Base-by-base conservation (phyloP, 768 basidiomycete species). In the Lyophyllum decastes region DNA sequence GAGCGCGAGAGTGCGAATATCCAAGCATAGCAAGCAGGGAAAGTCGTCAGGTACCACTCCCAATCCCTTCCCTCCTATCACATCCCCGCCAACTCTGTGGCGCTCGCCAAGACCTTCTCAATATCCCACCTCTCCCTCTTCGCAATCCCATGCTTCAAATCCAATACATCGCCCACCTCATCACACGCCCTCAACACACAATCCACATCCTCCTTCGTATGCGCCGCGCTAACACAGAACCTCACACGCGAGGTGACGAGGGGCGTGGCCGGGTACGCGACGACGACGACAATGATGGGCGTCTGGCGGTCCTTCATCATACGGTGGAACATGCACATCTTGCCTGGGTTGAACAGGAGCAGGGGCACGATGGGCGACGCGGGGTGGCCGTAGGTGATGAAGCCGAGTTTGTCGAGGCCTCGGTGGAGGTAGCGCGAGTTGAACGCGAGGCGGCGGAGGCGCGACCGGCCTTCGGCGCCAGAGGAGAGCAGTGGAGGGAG, bases 161-260 rank as follows among this genome's bases (percentile, higher is more conserved):
- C 95, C 61, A 99, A 75, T 24, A 92, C 69, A 66, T 91, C 89
- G 25, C 97, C 97, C 59, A 98, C 78, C 73, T 97, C 95, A 71
- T 97, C 94, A 66, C 89, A 93, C 8, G 96, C 95, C 43, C 82
- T 76, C 48, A 99, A 78, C 26, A 98, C 75, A 12, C 77, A 76
- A 75, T 99, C 97, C 57, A 98, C 86, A 67, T 99, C 97, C 64
- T 94, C 90, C 78, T 99, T 99, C 55, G 95, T 98, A 79, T 99
- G 97, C 48, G 94, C 79, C 12, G 96, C 91, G 56, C 91, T 94
- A 14, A 98, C 81, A 69, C 97, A 98, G 81, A 98, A 97, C 65
- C 97, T 81, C 52, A 95, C 93, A 26, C 97, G 84, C 44, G 86
- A 83, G 10, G 92, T 93, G 60, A 94, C 86, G 40, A 98, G 83